Evolutionary conservation across 2,329 filamentous ascomycete genomes (phyloP), one percentile per base, ranked within the genome.

Genomic region (Sporothrix brunneoviolacea): DNA sequence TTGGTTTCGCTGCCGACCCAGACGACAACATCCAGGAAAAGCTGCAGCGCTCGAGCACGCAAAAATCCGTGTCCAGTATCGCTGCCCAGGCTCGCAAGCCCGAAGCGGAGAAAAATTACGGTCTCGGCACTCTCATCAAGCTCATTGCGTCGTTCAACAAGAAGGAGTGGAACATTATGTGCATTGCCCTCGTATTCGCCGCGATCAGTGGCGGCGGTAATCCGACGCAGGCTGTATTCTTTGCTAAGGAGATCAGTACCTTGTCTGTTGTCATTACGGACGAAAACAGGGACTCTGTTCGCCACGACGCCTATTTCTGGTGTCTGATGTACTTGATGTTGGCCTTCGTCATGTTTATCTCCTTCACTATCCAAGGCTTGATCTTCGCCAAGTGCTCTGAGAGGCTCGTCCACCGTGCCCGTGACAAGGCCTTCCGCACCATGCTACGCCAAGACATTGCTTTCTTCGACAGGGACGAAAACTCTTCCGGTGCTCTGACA

Each of bases 381-480:
- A 73, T 83, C 2, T 91, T 97, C 59, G 91, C 89, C 16, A 83
- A 82, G 61, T 91, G 88, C 69, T 93, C 89, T n/a, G 88, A 95
- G 70, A 78, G 82, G 36, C 77, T 97, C 21, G 79, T 96, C 49
- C 87, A 88, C 63, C 83, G 89, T 18, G 88, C 91, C 2, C 82
- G 93, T 59, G 83, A 93, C 65, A 75, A 75, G 51, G 86, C 90
- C 7, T 96, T 98, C 73, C 79, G 91, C 28, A 77, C 84, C 21
- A 89, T 97, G 72, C 80, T 97, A 46, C 86, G 91, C 57, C 91
- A 97, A 67, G 93, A 97, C 56, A 91, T 97, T 52, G 74, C 82
- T 24, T 97, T 91, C 67, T 98, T 96, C 60, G 93, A 97, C 65
- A 77, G 76, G 39, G 88, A 94, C 56, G 86, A 93, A 65, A 95